Conservation (phyloP, 495 filamentous ascomycete genomes). For the Margaritispora aquatica region DNA sequence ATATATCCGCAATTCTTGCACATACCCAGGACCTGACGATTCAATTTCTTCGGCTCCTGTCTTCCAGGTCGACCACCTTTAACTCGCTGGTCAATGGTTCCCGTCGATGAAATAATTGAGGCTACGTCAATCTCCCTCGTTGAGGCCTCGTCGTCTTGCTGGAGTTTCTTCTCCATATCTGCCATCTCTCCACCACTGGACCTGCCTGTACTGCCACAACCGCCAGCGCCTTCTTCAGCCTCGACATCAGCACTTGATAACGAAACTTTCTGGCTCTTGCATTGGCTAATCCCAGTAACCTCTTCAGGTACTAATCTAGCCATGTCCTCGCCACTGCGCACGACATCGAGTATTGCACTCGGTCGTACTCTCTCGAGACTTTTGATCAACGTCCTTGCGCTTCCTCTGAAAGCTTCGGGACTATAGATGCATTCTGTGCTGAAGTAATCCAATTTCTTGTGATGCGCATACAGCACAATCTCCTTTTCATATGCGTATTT, state of each 20-base stretch:
- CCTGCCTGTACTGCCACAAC: constrained; percentile 74
- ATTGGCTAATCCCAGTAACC: constrained; percentile 25
- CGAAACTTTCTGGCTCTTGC: constrained; percentile 27
- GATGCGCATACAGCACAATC: constrained; percentile 94
- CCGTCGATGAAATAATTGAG: constrained; percentile 1
- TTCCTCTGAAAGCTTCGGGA: constrained; percentile 94
- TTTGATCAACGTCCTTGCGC: constrained; percentile 87
- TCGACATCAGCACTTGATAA: constrained; percentile 33
- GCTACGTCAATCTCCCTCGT: constrained; percentile 68
- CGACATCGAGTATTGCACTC: constrained; percentile 90
- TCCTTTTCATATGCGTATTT: constrained; percentile 99
- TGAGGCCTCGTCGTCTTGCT: constrained; percentile 57
- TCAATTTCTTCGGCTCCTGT: constrained; percentile 29
- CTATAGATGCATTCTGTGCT: constrained; percentile 98
- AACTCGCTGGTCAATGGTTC: constrained; percentile 16
- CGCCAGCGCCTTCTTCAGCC: constrained; percentile 59
- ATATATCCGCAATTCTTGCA: constrained; percentile 91
- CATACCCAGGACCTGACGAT: constrained; percentile 70
- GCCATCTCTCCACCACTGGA: constrained; percentile 80
- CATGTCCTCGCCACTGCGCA: constrained; percentile 94
- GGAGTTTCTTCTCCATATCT: constrained; percentile 78
- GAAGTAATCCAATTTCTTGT: constrained; percentile 96
- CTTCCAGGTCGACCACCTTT: constrained; percentile 17
- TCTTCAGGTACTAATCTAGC: constrained; percentile 71
- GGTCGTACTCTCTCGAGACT: constrained; percentile 88